These are phyloP conservation scores for Bryoglossum gracile DNA, from an alignment of 495 filamentous ascomycete species.

Conservation along the genomic window DNA sequence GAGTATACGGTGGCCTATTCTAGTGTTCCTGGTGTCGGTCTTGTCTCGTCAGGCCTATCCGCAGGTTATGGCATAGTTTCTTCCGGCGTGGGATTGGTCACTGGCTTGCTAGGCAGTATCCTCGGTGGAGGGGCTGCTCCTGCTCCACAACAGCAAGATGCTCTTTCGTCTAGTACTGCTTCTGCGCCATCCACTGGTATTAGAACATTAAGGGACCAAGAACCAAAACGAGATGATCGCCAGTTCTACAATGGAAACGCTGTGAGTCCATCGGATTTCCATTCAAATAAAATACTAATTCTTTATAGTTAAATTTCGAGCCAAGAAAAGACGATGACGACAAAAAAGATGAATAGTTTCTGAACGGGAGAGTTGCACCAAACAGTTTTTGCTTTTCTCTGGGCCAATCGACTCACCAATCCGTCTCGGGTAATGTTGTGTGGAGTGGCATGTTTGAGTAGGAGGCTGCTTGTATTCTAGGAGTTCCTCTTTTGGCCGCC, in stretches of 20 bases:
- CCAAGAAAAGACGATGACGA: constrained; percentile 56
- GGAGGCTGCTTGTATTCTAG: no score
- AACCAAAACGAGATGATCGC: constrained; percentile 36
- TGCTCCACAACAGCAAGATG: constrained; percentile 5
- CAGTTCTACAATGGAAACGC: constrained; percentile 89
- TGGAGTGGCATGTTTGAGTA: no score
- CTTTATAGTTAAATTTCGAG: constrained; percentile 62
- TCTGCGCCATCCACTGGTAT: constrained; percentile 17
- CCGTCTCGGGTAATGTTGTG: no score
- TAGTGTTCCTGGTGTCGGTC: constrained; percentile 15
- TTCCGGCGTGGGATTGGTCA: constrained; percentile 34
- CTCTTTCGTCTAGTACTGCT: constrained; percentile 5
- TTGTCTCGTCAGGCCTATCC: constrained; percentile 11
- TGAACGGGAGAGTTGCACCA: no score
- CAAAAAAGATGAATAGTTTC: constrained; percentile 18
- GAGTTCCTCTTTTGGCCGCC: no score
- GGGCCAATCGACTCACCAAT: no score
- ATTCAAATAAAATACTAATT: neutral
- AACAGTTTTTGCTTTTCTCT: no score
- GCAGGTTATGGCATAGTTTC: constrained; percentile 25
- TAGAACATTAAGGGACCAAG: constrained; percentile 47
- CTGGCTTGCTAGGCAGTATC: constrained; percentile 47
- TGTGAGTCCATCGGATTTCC: constrained; percentile 37
- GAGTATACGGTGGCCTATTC: constrained; percentile 59
- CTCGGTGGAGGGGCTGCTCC: constrained; percentile 36